Evolutionary conservation across 257 asterid genomes (phyloP), one percentile per base, ranked within the genome.

Genomic region (Gentiana straminea): DNA sequence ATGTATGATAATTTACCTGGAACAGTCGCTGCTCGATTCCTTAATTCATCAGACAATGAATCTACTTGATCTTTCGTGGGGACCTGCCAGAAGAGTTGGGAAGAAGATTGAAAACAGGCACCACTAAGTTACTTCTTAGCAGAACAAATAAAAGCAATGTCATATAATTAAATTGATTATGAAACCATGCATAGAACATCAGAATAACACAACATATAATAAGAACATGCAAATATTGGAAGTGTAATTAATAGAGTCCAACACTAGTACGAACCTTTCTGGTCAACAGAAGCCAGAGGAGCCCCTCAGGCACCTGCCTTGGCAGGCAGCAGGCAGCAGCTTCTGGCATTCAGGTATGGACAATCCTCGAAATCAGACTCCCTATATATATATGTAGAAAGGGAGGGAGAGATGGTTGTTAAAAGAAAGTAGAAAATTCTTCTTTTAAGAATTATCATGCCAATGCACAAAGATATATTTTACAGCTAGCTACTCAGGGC

Each of bases 261-360:
- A 24, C 24, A 24, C 24, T 24, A 0, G 24, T 24, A 63, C 81
- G 60, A 56, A 88, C 98, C 72, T 88, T 92, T 75, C 98, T 95
- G 2, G 97, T 92, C 69, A 92, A 78, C 64, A 92, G 94, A 58
- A 92, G 97, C 98, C 98, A 92, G 55, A 92, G 90, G 43, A 92
- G 98, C 70, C 98, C 98, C 75, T 92, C 98, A 24, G 98, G 98
- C 64, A 92, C 68, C 98, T 94, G 51, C 91, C 95, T 58, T 86
- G 76, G 77, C 79, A 79, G 63, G 94, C 91, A 33, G 85, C 84
- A 35, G 98, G 98, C 64, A 92, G 76, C 76, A 85, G 49, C 66
- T 85, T 85, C 71, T 92, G 98, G 70, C 97, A 92, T 72, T 92
- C 98, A 62, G 95, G 98, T 69, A 92, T 88, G 56, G 97, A 92